These are phyloP conservation scores for Chaetomium sp. DNA, from an alignment of 2,329 filamentous ascomycete genomes.

Conservation along the genomic window DNA sequence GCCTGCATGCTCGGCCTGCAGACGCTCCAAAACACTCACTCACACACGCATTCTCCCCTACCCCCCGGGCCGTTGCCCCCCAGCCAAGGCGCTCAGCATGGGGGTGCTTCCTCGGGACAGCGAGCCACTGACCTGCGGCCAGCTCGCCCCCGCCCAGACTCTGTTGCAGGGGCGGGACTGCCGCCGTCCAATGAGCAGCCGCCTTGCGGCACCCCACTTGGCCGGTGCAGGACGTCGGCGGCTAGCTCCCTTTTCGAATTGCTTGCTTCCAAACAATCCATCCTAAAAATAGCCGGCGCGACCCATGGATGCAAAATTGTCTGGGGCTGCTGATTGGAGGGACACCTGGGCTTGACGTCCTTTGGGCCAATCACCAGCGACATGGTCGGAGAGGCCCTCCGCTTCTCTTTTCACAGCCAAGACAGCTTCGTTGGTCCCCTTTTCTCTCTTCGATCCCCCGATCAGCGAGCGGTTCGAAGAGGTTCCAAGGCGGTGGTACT, in stretches of 20 bases:
- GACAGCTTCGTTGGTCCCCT: no score
- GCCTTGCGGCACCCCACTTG: constrained; percentile 1
- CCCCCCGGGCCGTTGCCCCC: neutral
- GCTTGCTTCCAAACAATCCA: constrained; percentile 24
- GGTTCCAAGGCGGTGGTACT: no score
- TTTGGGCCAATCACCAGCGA: constrained; percentile 8
- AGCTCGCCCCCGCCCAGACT: constrained; percentile 16
- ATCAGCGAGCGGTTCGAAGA: no score
- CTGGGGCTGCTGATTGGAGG: constrained; percentile 10
- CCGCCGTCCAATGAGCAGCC: constrained; percentile 13
- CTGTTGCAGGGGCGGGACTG: constrained; percentile 18
- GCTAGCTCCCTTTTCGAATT: constrained; percentile 21
- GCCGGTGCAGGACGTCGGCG: constrained; percentile 17
- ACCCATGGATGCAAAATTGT: constrained; percentile 14
- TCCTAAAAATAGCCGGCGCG: constrained; percentile 23
- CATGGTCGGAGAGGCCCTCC: neutral
- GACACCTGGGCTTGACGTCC: neutral
- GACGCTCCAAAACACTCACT: neutral
- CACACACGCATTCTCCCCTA: neutral
- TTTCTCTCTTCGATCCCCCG: no score
- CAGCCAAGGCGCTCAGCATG: neutral
- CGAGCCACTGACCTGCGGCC: constrained; percentile 13
- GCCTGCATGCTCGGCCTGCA: neutral
- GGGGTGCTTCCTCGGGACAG: constrained; percentile 2
- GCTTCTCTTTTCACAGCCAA: neutral